Base-by-base conservation (phyloP, 495 filamentous ascomycete species). In the Aspergillus biplanus region DNA sequence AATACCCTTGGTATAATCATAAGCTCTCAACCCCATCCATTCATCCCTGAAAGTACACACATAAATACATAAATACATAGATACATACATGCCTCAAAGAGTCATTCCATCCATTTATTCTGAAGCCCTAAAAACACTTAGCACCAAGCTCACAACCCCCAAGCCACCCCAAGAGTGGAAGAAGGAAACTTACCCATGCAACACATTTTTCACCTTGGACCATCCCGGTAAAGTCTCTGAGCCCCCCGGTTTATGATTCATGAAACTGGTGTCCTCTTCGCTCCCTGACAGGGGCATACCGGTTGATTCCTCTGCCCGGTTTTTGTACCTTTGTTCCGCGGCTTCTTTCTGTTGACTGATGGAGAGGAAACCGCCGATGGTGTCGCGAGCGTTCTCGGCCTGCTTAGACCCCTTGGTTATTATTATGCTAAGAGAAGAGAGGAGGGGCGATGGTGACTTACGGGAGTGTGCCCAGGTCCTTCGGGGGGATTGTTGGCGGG, bases 221-320 rank as follows among this genome's bases (percentile, higher is more conserved):
- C 73, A 78, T 2, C 78, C 78, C 47, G 75, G 73, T 61, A 73
- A 69, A 9, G 73, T 73, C 34, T 71, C 67, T 27, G 68, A 57
- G 13, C 61, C 66, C 9, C 79, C 78, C 7, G 79, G 72, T 54
- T 72, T 75, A 27, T 56, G 59, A 0, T 59, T 46, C 74, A 74
- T 75, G 57, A 79, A 80, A 32, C 64, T 74, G 56, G 75, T 73
- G 58, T 80, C 78, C 58, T 82, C 75, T 15, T 68, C 64, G 56
- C 71, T 74, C 15, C 67, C 72, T 9, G 65, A 63, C 8, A 69
- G 64, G 1, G 62, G 53, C 16, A 33, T 18, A 1, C 58, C 65
- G 9, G 48, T 68, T 13, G 53, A 67, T 1, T 64, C 50, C n/a
- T 70, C 67, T 31, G 62, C 62, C 1, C 69, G 71, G 4, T 64